These are phyloP conservation scores for Xylaria nigripes DNA, from an alignment of 495 filamentous ascomycete species.

Conservation along the genomic window DNA sequence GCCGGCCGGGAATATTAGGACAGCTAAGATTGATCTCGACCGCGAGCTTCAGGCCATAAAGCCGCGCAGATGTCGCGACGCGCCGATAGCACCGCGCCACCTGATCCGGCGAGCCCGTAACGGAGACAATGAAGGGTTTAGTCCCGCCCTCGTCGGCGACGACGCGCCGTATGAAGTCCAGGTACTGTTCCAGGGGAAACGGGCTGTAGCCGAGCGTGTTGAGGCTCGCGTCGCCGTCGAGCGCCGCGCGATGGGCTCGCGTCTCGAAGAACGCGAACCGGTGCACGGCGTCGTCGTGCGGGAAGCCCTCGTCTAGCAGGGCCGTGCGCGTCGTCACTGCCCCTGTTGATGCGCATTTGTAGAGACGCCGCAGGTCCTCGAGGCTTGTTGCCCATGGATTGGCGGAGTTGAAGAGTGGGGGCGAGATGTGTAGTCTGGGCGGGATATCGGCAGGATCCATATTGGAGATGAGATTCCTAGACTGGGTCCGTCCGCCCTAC, in stretches of 20 bases:
- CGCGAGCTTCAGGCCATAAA: constrained; percentile 32
- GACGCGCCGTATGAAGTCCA: constrained; percentile 39
- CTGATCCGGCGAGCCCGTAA: constrained; percentile 51
- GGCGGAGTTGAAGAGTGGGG: constrained; percentile 62
- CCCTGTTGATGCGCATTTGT: constrained; percentile 50
- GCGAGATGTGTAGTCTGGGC: constrained; percentile 41
- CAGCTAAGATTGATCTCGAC: constrained; percentile 69
- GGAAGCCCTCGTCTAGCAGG: constrained; percentile 46
- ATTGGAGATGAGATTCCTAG: no score
- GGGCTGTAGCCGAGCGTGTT: constrained; percentile 67
- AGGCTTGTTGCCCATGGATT: constrained; percentile 60
- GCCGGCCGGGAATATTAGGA: constrained; percentile 58
- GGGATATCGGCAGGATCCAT: neutral
- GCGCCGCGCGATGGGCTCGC: constrained; percentile 30
- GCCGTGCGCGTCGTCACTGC: constrained; percentile 64
- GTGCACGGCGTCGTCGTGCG: constrained; percentile 50
- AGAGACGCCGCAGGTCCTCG: constrained; percentile 49
- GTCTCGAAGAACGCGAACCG: constrained; percentile 58
- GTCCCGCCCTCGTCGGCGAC: constrained; percentile 1
- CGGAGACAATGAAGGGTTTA: constrained; percentile 60
- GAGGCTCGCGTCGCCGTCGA: constrained; percentile 44
- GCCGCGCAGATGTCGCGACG: constrained; percentile 15
- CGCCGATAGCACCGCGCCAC: constrained; percentile 37
- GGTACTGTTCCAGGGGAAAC: constrained; percentile 55
- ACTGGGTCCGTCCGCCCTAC: no score